Evolutionary conservation across 306 rosid species (phyloP).

Genomic region (Sophora flavescens): DNA sequence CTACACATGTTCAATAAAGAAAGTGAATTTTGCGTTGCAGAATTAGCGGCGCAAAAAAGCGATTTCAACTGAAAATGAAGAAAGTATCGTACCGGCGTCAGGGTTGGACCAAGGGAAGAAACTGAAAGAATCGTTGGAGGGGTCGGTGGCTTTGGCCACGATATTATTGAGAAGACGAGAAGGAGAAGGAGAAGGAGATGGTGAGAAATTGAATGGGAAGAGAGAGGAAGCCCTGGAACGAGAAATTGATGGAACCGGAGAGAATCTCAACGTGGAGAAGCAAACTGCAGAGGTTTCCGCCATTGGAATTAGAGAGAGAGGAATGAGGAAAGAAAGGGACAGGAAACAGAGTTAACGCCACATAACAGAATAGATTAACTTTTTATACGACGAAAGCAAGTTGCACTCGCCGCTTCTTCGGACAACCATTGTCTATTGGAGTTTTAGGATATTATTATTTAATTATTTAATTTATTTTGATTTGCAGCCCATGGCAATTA

Average conservation of each 20-base stretch:
- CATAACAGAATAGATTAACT: not conserved
- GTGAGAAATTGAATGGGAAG: constrained; percentile 27
- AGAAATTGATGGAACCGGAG: constrained; percentile 46
- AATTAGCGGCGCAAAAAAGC: not conserved
- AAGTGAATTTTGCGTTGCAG: not conserved
- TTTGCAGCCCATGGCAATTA: too few species aligned
- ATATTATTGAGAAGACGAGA: constrained; percentile 67
- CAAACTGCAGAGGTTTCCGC: constrained; percentile 68
- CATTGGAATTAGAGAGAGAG: constrained; percentile 49
- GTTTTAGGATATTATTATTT: not conserved
- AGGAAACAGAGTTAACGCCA: constrained; percentile 42
- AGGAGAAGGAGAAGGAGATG: constrained; percentile 52
- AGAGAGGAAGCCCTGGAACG: constrained; percentile 46
- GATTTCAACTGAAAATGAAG: not conserved
- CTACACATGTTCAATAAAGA: not conserved
- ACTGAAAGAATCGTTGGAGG: constrained; percentile 57
- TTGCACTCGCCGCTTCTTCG: constrained; percentile 1
- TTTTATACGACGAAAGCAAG: too few species aligned
- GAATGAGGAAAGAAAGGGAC: constrained; percentile 21
- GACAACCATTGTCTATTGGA: not conserved
- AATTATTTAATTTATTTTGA: too few species aligned
- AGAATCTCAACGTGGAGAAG: constrained; percentile 56
- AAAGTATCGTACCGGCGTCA: not conserved
- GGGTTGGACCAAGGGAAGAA: constrained; percentile 77
- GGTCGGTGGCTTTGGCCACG: constrained; percentile 57